Evolutionary conservation across 2,329 filamentous ascomycete genomes (phyloP).

Genomic region (Penicillium decumbens): DNA sequence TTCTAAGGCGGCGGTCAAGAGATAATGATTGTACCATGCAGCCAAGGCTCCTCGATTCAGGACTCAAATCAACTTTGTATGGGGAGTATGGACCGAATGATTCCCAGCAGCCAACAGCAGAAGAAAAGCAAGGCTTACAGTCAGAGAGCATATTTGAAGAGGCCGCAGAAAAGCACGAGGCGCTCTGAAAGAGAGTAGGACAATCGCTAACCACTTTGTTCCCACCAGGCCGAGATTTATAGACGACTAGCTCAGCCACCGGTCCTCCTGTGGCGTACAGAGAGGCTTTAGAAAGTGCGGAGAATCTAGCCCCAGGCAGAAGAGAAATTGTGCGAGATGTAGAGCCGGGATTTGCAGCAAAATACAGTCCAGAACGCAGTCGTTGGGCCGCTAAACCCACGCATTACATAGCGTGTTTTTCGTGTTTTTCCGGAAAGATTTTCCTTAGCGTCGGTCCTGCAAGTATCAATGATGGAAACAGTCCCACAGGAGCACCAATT

Average conservation of each 20-base stretch:
- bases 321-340: background rate
- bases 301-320: constrained; percentile 2
- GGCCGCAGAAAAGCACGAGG: background rate
- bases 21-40: constrained; percentile 7
- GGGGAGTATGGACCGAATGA: background rate
- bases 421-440: background rate
- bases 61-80: constrained; percentile 4
- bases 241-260: constrained; percentile 11
- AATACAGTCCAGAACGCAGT: background rate
- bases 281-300: constrained; percentile 10
- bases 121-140: constrained; percentile 10
- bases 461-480: background rate
- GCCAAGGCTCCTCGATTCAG: constrained; percentile 1
- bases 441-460: constrained; percentile 5
- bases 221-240: constrained; percentile 16
- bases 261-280: constrained; percentile 7
- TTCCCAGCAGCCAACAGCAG: constrained; percentile 8
- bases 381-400: constrained; percentile 13
- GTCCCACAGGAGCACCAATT: background rate
- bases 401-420: constrained; percentile 6
- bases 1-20: background rate
- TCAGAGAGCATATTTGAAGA: constrained; percentile 13
- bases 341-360: background rate
- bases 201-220: constrained; percentile 1
- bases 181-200: background rate